Evolutionary conservation across 2,329 filamentous ascomycete genomes (phyloP).

Genomic region (Epichloe hybrida): DNA sequence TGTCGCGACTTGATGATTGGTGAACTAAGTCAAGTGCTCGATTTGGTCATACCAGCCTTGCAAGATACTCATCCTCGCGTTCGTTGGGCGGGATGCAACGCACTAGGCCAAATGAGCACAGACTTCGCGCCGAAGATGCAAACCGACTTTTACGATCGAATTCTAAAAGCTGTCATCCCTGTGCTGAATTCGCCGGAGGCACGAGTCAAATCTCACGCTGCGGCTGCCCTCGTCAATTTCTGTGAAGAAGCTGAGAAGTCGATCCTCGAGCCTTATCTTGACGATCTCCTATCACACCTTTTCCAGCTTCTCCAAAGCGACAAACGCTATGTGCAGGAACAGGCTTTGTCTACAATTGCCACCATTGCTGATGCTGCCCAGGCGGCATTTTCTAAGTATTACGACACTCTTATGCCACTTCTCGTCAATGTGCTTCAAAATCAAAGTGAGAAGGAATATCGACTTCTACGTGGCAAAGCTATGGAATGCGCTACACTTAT

Average conservation of each 20-base stretch:
- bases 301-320: slow-evolving; percentile 80
- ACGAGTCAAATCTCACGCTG: slow-evolving; percentile 90
- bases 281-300: slow-evolving; percentile 70
- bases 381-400: slow-evolving; percentile 87
- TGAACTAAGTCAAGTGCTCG: slow-evolving; percentile 85
- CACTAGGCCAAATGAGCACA: slow-evolving; percentile 98
- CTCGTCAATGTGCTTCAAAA: slow-evolving; percentile 79
- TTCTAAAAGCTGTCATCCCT: slow-evolving; percentile 83
- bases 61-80: slow-evolving; percentile 86
- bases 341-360: slow-evolving; percentile 92
- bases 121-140: slow-evolving; percentile 98
- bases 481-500: slow-evolving; percentile 99
- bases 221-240: slow-evolving; percentile 96
- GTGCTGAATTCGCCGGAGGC: slow-evolving; percentile 83
- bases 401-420: slow-evolving; percentile 88
- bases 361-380: slow-evolving; percentile 98
- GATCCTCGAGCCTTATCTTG: slow-evolving; percentile 84
- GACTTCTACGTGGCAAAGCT: slow-evolving; percentile 83
- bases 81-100: slow-evolving; percentile 94
- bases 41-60: slow-evolving; percentile 84
- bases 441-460: slow-evolving; percentile 87
- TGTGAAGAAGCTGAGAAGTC: slow-evolving; percentile 95
- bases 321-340: slow-evolving; percentile 94
- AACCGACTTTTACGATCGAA: slow-evolving; percentile 77
- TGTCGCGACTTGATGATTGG: slow-evolving; percentile 92